Percentiles rank a stretch among this genome's conserved stretches.
Evolutionary conservation across 2,329 filamentous ascomycete species (phyloP).

Genomic region (Sordariomycetes sp.): DNA sequence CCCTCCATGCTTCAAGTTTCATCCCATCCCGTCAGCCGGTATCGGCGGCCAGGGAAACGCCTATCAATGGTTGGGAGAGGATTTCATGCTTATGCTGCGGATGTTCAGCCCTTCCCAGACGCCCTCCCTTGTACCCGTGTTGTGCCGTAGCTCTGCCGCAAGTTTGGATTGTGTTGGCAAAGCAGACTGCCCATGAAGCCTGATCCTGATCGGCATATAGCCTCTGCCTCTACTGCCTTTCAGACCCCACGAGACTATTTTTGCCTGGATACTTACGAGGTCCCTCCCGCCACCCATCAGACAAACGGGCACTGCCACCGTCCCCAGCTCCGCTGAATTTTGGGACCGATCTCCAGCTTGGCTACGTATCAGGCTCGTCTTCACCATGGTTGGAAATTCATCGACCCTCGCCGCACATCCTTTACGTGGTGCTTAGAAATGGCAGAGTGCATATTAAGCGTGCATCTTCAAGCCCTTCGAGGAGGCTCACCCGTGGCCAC

Average conservation of each 20-base stretch:
- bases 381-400: neutral
- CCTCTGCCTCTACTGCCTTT: neutral
- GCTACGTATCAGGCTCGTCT: neutral
- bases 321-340: neutral
- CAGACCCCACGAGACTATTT: too few species aligned
- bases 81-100: neutral
- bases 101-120: too few species aligned
- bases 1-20: neutral
- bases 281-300: too few species aligned
- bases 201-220: constrained; percentile 3
- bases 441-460: neutral
- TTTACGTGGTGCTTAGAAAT: too few species aligned
- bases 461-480: neutral
- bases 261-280: neutral
- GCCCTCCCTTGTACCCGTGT: too few species aligned
- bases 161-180: too few species aligned
- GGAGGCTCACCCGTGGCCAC: neutral
- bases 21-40: neutral
- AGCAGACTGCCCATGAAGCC: too few species aligned
- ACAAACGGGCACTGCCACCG: neutral
- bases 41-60: neutral
- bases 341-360: neutral
- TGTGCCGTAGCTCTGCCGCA: too few species aligned
- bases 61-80: too few species aligned
- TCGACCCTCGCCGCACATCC: neutral